Conservation (phyloP, 441 rosid genomes). For the Populus hybrid region DNA sequence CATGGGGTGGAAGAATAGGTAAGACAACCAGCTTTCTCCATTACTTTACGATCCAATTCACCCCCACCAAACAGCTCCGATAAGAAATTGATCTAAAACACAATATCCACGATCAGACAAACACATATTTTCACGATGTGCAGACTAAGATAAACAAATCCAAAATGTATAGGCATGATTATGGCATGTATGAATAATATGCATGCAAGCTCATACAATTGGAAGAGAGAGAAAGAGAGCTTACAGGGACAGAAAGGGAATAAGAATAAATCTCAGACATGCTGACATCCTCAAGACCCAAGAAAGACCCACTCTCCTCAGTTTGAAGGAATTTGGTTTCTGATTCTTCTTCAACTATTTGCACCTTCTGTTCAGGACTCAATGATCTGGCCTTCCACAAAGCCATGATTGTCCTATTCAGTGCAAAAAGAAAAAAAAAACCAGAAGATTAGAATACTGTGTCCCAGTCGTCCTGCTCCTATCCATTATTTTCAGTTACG, state of each 20-base stretch:
- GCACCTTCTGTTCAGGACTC: conserved; percentile 93
- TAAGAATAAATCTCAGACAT: conserved; percentile 69
- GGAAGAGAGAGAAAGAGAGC: conserved; percentile 21
- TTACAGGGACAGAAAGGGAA: conserved; percentile 66
- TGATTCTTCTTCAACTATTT: conserved; percentile 85
- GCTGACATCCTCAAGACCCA: conserved; percentile 81
- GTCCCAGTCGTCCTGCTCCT: conserved; percentile 2
- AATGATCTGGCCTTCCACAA: conserved; percentile 91
- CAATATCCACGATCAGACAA: conserved; percentile 8
- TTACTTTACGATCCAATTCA: conserved; percentile 69
- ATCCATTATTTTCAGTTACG: not conserved
- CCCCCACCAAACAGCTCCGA: conserved; percentile 79
- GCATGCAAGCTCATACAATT: not conserved
- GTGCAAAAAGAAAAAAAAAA: not conserved
- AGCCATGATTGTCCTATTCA: conserved; percentile 87
- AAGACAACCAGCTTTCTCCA: conserved; percentile 88
- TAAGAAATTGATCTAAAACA: conserved; percentile 56
- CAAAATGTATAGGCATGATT: not conserved
- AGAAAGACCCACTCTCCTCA: conserved; percentile 76
- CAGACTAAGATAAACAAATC: conserved; percentile 3
- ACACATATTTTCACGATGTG: not conserved
- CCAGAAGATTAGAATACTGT: conserved; percentile 6
- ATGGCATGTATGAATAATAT: not conserved
- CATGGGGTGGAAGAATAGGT: conserved; percentile 82
- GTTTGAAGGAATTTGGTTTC: conserved; percentile 59